Evolutionary conservation across 805 yeast genomes (phyloP), one percentile per base, ranked within the genome.

Genomic region (Saccharomycopsis synnaedendra): DNA sequence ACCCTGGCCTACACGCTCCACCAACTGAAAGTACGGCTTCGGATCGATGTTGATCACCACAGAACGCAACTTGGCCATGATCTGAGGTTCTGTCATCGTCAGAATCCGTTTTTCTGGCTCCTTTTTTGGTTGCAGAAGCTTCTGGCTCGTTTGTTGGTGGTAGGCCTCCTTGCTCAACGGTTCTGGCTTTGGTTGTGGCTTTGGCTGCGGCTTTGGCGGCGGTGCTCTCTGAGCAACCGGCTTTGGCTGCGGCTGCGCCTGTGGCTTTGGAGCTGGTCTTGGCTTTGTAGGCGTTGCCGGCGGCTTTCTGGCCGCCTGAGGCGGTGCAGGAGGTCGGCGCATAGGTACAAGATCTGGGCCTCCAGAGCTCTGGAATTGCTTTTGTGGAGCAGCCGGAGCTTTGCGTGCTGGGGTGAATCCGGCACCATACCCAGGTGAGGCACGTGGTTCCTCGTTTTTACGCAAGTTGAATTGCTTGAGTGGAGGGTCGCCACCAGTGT

Each of bases 1-100:
- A 58, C 99, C 99, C 67, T 93, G 97, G 11, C 99, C 99, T 1
- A 90, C 93, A 55, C 82, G 82, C 60, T 82, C 87, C 52, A 85
- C 72, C 65, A 83, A 80, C 58, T 77, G 77, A 67, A 84, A 85
- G 51, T 74, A 74, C 39, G 87, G 82, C 5, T 86, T 72, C n/a
- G 99, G 99, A 65, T 93, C 95, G 40, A 77, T 74, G 57, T 75
- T 78, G 54, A 81, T 78, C 6, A 93, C 96, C 33, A 89, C 96
- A 3, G 86, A 76, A 50, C 82, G 76, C 55, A 93, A 69, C 58
- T 83, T 85, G 38, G 83, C 79, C 74, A 90, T 75, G 29, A 87
- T 74, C 66, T 90, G 96, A 42, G 85, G 79, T 57, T 90, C 96
- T n/a, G 85, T 81, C 76, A 88, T 69, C 10, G 79, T 71, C 3